Conservation (phyloP, 2,329 filamentous ascomycete species). For the Westerdykella ornata region DNA sequence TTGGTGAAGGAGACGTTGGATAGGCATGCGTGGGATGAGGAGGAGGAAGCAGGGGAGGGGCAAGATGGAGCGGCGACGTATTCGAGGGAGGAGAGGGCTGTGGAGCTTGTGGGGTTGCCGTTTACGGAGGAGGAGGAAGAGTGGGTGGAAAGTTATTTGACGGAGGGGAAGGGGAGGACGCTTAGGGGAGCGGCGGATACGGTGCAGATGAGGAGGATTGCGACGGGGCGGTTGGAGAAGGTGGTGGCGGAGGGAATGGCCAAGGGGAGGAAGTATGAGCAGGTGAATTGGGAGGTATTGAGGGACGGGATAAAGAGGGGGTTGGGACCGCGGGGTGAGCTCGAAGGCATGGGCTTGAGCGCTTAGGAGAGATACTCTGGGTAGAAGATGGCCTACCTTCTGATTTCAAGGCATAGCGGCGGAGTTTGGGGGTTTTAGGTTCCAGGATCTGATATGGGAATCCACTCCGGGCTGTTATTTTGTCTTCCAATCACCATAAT, state of each 20-base stretch:
- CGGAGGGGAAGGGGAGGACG: slow-evolving; percentile 57
- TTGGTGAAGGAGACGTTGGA: slow-evolving; percentile 46
- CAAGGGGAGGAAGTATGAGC: slow-evolving; percentile 44
- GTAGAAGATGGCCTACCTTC: neutral
- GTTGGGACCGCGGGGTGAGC: slow-evolving; percentile 30
- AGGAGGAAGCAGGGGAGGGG: slow-evolving; percentile 5
- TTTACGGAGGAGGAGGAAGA: slow-evolving; percentile 63
- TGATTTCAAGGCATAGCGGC: neutral
- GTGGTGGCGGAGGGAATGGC: slow-evolving; percentile 24
- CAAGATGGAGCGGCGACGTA: slow-evolving; percentile 10
- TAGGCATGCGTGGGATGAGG: slow-evolving; percentile 8
- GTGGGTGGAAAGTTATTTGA: slow-evolving; percentile 67
- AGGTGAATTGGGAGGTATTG: slow-evolving; percentile 47
- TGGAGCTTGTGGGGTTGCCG: slow-evolving; percentile 66
- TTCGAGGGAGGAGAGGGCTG: slow-evolving; percentile 49
- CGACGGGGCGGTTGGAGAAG: slow-evolving; percentile 54
- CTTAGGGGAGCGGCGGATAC: slow-evolving; percentile 64
- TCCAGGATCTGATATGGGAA: neutral
- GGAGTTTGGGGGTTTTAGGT: neutral
- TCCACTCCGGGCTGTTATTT: neutral
- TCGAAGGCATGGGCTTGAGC: slow-evolving; percentile 4
- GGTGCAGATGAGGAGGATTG: slow-evolving; percentile 65
- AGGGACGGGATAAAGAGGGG: slow-evolving; percentile 33
- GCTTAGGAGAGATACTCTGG: too few species aligned
- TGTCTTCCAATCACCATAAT: neutral